A percentile compares a stretch with the other conserved stretches of the same genome.
Conservation (phyloP, 2,329 filamentous ascomycete genomes). For the Curvularia spicifera region DNA sequence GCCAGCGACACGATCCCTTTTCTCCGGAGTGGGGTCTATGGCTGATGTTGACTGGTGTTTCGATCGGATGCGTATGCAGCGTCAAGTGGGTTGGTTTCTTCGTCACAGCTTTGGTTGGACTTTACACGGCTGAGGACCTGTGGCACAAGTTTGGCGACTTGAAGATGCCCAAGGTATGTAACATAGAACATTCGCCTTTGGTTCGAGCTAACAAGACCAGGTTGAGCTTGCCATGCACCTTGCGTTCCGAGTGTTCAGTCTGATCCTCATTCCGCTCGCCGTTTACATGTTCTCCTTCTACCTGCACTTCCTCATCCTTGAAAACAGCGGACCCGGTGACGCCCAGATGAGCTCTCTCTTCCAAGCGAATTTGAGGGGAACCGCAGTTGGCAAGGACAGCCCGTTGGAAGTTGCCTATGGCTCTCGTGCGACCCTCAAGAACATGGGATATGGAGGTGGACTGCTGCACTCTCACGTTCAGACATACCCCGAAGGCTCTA, state of each 20-base stretch:
- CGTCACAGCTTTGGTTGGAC: conserved; percentile 88
- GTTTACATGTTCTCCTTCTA: conserved; percentile 98
- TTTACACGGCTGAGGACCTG: conserved; percentile 95
- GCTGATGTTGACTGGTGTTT: conserved; percentile 91
- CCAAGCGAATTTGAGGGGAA: conserved; percentile 93
- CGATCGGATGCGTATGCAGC: conserved; percentile 97
- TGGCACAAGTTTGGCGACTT: conserved; percentile 98
- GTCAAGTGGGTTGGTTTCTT: conserved; percentile 99
- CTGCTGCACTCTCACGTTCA: conserved; percentile 96
- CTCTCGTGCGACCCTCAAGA: conserved; percentile 92
- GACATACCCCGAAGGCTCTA: conserved; percentile 91
- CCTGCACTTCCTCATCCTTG: conserved; percentile 90
- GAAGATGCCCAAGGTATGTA: conserved; percentile 79
- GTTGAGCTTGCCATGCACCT: conserved; percentile 76
- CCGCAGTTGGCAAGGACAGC: conserved; percentile 91
- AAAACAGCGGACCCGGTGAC: conserved; percentile 92
- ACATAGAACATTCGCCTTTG: background rate
- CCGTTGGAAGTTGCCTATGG: conserved; percentile 90
- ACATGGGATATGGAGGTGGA: conserved; percentile 98
- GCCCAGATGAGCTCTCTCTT: conserved; percentile 99
- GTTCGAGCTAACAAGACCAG: conserved; percentile 49
- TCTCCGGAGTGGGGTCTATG: conserved; percentile 92
- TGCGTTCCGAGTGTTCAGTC: conserved; percentile 77
- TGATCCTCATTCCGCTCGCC: conserved; percentile 86
- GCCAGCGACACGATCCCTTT: conserved; percentile 83